Conservation (phyloP, 805 yeast species). For the Kurtzmaniella cleridarum region DNA sequence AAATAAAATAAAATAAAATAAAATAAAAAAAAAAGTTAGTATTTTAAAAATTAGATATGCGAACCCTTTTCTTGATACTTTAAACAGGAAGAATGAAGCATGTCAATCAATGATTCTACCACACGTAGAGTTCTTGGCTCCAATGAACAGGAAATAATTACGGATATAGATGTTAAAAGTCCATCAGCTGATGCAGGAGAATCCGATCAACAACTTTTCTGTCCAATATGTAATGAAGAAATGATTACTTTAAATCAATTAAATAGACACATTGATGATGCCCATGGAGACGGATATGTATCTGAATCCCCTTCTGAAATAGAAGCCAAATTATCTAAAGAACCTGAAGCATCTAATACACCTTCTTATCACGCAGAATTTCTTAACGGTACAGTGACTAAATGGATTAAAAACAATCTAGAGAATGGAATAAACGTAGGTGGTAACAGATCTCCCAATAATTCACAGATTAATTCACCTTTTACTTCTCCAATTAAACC, state of each 20-base stretch:
- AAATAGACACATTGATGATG: constrained; percentile 68
- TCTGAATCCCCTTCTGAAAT: constrained; percentile 3
- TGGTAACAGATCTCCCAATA: constrained; percentile 12
- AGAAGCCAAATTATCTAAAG: constrained; percentile 6
- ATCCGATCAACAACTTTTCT: constrained; percentile 18
- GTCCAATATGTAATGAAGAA: constrained; percentile 67
- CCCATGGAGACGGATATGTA: constrained; percentile 39
- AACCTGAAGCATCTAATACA: constrained; percentile 4
- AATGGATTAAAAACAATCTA: constrained; percentile 39
- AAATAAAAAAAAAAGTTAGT: too few relatives aligned
- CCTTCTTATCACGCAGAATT: constrained; percentile 10
- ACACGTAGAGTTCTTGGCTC: constrained; percentile 18
- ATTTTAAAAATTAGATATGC: not conserved
- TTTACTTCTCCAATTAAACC: constrained; percentile 19
- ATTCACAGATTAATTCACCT: not conserved
- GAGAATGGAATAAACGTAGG: constrained; percentile 32
- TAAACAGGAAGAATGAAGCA: constrained; percentile 21
- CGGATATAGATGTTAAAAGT: not conserved
- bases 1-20: not conserved
- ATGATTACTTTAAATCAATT: constrained; percentile 52
- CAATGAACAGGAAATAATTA: constrained; percentile 12
- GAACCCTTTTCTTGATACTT: constrained; percentile 16
- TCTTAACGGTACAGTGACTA: constrained; percentile 31
- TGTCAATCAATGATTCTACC: constrained; percentile 7
- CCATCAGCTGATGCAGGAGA: not conserved